Evolutionary conservation across 208 protist genomes (phyloP).

Genomic region (Acanthamoeba sp.): DNA sequence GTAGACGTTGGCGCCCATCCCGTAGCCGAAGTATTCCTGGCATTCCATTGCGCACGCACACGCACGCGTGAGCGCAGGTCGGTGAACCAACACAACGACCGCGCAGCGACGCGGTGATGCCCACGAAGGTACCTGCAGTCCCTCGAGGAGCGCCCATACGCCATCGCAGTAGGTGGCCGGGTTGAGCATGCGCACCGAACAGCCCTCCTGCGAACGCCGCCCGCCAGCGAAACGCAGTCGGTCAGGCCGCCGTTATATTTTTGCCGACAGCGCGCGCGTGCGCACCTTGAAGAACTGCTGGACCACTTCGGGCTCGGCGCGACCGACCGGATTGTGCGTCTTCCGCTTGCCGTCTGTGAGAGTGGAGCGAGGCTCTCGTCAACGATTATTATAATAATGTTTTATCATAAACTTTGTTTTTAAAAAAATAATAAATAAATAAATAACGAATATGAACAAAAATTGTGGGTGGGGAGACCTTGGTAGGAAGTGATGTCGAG

Average conservation of each 20-base stretch:
- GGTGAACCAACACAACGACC: background rate
- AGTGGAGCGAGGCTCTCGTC: no score
- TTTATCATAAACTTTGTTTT: no score
- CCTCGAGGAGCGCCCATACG: background rate
- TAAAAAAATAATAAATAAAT: background rate
- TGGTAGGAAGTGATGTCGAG: conserved; percentile 39
- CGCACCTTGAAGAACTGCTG: background rate
- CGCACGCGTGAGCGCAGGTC: conserved; percentile 81
- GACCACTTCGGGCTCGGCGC: background rate
- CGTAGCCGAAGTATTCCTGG: conserved; percentile 93
- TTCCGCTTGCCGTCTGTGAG: background rate
- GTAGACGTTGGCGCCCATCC: conserved; percentile 95
- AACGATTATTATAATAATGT: no score
- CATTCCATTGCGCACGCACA: conserved; percentile 84
- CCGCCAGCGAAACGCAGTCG: no score
- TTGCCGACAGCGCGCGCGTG: background rate
- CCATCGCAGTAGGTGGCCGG: conserved; percentile 70
- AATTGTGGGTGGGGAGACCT: no score
- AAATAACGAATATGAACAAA: no score
- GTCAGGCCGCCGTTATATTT: background rate
- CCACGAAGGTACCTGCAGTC: background rate
- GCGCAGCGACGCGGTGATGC: background rate
- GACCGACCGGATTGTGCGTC: conserved; percentile 9
- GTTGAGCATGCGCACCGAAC: conserved; percentile 33
- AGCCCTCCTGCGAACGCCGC: background rate